Evolutionary conservation across 495 filamentous ascomycete genomes (phyloP).

Genomic region (Neurospora tetraspora): DNA sequence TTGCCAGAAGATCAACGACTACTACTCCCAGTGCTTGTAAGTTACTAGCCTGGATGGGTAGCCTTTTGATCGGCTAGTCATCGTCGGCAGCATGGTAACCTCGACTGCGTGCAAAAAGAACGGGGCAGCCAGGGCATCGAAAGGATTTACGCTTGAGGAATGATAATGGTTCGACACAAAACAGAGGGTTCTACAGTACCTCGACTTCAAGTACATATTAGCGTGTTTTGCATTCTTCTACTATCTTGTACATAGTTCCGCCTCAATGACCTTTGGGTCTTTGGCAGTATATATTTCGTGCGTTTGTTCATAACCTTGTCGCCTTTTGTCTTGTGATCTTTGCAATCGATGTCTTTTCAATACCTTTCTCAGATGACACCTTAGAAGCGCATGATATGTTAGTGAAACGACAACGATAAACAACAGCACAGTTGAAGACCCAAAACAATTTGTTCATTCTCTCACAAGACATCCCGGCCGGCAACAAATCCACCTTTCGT

Average conservation of each 20-base stretch:
- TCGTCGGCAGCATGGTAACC: background rate
- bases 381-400: background rate
- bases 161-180: background rate
- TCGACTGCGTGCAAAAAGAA: background rate
- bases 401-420: background rate
- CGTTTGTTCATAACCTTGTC: background rate
- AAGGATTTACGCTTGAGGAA: background rate
- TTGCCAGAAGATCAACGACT: slow-evolving; percentile 22
- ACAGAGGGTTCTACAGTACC: background rate
- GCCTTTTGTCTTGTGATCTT: background rate
- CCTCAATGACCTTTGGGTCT: background rate
- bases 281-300: background rate
- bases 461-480: background rate
- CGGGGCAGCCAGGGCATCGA: background rate
- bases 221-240: background rate
- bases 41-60: background rate
- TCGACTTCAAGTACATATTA: background rate
- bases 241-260: background rate
- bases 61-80: background rate
- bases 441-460: background rate
- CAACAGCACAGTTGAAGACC: too few relatives aligned
- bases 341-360: background rate
- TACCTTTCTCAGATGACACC: background rate
- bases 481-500: background rate
- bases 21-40: slow-evolving; percentile 36